Conservation (phyloP, 495 filamentous ascomycete species). For the Penicillium simplicissimum region DNA sequence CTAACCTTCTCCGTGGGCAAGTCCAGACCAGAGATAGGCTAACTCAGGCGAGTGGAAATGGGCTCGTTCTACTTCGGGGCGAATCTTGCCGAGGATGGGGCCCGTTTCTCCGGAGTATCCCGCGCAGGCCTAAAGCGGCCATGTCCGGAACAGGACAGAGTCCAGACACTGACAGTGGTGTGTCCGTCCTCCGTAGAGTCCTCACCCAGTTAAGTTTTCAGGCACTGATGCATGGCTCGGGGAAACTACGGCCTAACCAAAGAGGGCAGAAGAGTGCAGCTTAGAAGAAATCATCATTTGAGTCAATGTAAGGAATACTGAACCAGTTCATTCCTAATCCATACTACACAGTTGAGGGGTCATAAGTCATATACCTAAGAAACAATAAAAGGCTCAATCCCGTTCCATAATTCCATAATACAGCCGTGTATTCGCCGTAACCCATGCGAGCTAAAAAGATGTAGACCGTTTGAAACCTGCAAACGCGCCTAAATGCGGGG, state of each 20-base stretch:
- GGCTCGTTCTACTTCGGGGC: no score
- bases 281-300: no score
- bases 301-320: constrained; percentile 1
- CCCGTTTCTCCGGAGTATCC: no score
- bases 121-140: no score
- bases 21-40: no score
- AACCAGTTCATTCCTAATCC: constrained; percentile 13
- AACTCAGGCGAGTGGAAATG: no score
- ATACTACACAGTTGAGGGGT: constrained; percentile 13
- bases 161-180: no score
- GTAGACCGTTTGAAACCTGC: constrained; percentile 2
- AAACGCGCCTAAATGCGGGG: constrained; percentile 25
- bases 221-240: not conserved
- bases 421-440: constrained; percentile 37
- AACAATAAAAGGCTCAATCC: constrained; percentile 12
- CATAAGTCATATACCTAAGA: constrained; percentile 20
- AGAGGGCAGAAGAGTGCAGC: not conserved
- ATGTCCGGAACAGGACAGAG: not conserved
- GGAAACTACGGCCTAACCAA: not conserved
- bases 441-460: constrained; percentile 28
- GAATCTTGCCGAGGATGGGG: no score
- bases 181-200: no score
- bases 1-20: no score
- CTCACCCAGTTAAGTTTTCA: not conserved
- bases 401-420: constrained; percentile 10